Evolutionary conservation across 371 early-diverging fungal genomes (phyloP), one percentile per base, ranked within the genome.

Genomic region (Mucor irregularis): DNA sequence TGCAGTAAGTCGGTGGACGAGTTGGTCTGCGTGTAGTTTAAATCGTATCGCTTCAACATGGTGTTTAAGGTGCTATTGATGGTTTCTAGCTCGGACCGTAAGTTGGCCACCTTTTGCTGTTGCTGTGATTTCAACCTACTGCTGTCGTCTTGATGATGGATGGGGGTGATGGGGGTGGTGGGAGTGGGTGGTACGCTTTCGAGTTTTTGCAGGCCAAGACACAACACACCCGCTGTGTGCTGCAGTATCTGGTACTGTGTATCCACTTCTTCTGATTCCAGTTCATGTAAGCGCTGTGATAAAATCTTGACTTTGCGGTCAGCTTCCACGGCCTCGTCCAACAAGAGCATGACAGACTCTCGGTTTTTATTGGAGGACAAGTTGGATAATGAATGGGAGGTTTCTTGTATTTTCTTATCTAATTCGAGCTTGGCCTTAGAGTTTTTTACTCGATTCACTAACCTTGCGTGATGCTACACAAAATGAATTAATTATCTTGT

Each of bases 201-300:
- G 3, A 77, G 40, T 17, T 73, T 57, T 17, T 74, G 74, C 4
- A 78, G 60, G 2, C 81, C 85, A 5, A 70, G 45, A 1, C 69
- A 68, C n/a, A 92, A 58, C 3, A 85, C 81, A 11, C 83, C 87
- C 0, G 87, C 86, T 10, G 85, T 83, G 53, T 92, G 93, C 50
- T 87, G 83, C 21, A 90, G 55, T 17, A 90, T 75, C 14, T 70
- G 74, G 13, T 85, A 72, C 46, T 89, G 89, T 4, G 82, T 69
- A n/a, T 87, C 82, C 14, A 86, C 71, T 19, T 86, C 80, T 30
- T 82, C 70, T 30, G 79, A 74, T 5, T 82, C 74, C 26, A 83
- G 52, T 30, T 82, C 80, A 74, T 84, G 85, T 11, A 90, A 62
- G 26, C 87, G 85, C n/a, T 79, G 74, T 2, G 87, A 77, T 9